Evolutionary conservation across 345 rosid genomes (phyloP).

Genomic region (Combretum micranthum): DNA sequence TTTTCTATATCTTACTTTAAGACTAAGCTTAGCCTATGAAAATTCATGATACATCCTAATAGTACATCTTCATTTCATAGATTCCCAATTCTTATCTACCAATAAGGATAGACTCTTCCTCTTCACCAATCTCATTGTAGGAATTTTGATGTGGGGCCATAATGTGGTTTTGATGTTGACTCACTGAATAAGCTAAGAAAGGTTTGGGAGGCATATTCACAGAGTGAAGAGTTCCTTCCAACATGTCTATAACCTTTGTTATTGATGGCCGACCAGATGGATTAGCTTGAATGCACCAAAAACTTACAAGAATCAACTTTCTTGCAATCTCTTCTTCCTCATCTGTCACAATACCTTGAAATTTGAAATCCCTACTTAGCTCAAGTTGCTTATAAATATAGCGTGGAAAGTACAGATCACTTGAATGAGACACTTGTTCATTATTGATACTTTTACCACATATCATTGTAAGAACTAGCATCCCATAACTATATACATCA

Average conservation of each 20-base stretch:
- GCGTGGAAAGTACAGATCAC: constrained; percentile 14
- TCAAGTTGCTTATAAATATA: constrained; percentile 12
- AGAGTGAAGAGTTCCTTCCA: constrained; percentile 4
- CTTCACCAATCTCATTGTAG: background rate
- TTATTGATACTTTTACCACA: constrained; percentile 7
- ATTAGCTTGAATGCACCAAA: constrained; percentile 22
- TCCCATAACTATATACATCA: constrained; percentile 29
- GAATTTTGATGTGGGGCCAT: constrained; percentile 1
- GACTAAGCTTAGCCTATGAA: no score
- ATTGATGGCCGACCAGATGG: constrained; percentile 14
- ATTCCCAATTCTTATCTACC: no score
- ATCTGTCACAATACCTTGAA: background rate
- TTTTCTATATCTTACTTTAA: no score
- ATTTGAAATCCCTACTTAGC: background rate
- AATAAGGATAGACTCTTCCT: no score
- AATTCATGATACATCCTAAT: no score
- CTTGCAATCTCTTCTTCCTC: constrained; percentile 9
- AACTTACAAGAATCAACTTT: constrained; percentile 3
- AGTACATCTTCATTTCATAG: no score
- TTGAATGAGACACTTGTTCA: background rate
- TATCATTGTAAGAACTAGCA: constrained; percentile 23
- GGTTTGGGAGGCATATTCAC: constrained; percentile 5
- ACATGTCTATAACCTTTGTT: no score
- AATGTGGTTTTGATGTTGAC: background rate
- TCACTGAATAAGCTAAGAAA: background rate